Base-by-base conservation (phyloP, 116 monocot genomes). In the Trichopus zeylanicus region DNA sequence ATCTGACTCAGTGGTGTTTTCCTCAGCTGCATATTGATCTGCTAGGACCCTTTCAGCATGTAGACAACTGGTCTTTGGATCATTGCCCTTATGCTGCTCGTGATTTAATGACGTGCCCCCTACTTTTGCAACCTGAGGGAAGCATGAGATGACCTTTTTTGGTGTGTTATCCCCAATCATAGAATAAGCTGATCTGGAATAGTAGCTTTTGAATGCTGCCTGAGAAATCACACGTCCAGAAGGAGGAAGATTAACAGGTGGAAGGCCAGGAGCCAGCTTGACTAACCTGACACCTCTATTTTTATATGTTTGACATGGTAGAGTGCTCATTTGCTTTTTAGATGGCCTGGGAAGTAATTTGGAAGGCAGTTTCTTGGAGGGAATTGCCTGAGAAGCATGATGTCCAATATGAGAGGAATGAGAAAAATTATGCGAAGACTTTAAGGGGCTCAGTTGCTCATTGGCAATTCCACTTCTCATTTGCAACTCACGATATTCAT, bases 241-340 rank as follows among this genome's bases (percentile, higher is more conserved):
- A 51, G 80, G 66, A 9, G 88, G 88, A 70, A 98, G 98, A 68
- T 91, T 91, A 25, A 91, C 88, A 46, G 98, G 88, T 76, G 98
- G 92, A 61, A 98, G 74, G 53, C 73, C 85, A 51, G 98, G 98
- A 18, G 98, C 91, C 55, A 98, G 76, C 72, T 91, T 98, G 30
- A 98, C 88, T 22, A 98, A 63, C 22, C 75, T 57, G 24, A 59
- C 28, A 48, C 65, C 71, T 72, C 68, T 76, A 31, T 53, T 63
- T 63, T 70, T 82, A 38, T 65, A 67, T 21, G 57, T 60, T 61
- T 56, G 70, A 22, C 38, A 75, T 60, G 85, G 55, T 32, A 55
- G 55, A 26, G 61, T 65, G 34, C 47, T 47, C 11, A 46, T 32
- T 27, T 66, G 55, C 53, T 48, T 62, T 33, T 51, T 48, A 20